Evolutionary conservation across 768 basidiomycete species (phyloP).

Genomic region (Chalciporus pseudorubinellus): DNA sequence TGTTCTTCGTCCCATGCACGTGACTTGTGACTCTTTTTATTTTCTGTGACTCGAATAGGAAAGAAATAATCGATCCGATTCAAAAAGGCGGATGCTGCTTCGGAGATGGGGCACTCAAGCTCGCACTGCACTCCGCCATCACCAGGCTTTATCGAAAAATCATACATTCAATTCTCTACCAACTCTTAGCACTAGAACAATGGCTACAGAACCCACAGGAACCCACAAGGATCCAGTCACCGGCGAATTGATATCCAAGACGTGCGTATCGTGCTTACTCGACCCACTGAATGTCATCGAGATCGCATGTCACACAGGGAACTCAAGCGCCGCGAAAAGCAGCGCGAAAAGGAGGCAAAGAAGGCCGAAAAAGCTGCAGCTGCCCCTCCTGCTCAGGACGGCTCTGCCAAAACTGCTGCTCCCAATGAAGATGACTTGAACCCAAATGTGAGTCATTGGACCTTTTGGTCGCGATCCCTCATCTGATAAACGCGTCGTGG

Average conservation of each 20-base stretch:
- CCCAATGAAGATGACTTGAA: conserved; percentile 79
- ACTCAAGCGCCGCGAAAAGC: conserved; percentile 90
- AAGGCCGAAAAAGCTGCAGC: conserved; percentile 74
- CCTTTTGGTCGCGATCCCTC: background rate
- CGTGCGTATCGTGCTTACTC: conserved; percentile 46
- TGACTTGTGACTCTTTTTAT: conserved; percentile 6
- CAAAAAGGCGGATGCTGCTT: conserved; percentile 26
- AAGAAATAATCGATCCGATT: conserved; percentile 22
- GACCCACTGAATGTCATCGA: conserved; percentile 11
- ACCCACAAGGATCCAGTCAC: conserved; percentile 79
- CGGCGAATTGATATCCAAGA: conserved; percentile 96
- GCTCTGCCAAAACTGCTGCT: conserved; percentile 40
- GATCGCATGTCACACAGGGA: conserved; percentile 55
- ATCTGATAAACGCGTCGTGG: background rate
- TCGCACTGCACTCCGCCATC: conserved; percentile 10
- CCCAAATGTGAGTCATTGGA: conserved; percentile 68
- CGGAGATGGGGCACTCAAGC: conserved; percentile 21
- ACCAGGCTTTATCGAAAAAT: background rate
- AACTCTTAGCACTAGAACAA: conserved; percentile 20
- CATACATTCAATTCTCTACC: conserved; percentile 8
- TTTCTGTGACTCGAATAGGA: conserved; percentile 29
- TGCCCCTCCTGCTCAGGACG: conserved; percentile 36
- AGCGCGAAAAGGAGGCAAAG: conserved; percentile 66
- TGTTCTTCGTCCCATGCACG: background rate
- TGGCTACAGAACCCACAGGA: conserved; percentile 38